A percentile compares a stretch with the other conserved stretches of the same genome.
These are phyloP conservation scores for Zasmidium angulare DNA, from an alignment of 2,329 filamentous ascomycete genomes.

Conservation along the genomic window DNA sequence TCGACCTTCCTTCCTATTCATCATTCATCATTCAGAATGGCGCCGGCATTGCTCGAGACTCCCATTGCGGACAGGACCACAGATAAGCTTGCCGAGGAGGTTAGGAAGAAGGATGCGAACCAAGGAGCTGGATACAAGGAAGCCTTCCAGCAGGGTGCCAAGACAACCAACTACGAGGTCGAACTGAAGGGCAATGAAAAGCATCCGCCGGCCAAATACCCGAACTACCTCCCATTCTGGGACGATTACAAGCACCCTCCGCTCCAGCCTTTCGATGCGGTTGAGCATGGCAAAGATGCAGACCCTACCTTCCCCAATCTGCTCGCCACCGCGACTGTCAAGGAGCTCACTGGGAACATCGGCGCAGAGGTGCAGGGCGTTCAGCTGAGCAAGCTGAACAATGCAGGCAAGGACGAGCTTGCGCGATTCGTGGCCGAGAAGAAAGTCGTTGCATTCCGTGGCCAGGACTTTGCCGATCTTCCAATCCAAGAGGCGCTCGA, in stretches of 20 bases:
- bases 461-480: constrained; percentile 66
- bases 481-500: constrained; percentile 69
- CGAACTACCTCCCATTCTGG: constrained; percentile 56
- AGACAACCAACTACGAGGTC: constrained; percentile 48
- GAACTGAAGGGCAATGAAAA: constrained; percentile 56
- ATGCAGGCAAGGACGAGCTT: constrained; percentile 73
- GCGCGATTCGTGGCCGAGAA: constrained; percentile 73
- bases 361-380: constrained; percentile 71
- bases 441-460: constrained; percentile 75
- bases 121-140: constrained; percentile 40
- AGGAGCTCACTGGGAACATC: constrained; percentile 69
- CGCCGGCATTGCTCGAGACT: constrained; percentile 44
- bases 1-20: neutral
- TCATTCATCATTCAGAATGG: constrained; percentile 32
- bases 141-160: constrained; percentile 44
- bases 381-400: constrained; percentile 66
- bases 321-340: constrained; percentile 52
- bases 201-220: constrained; percentile 57
- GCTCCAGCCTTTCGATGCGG: constrained; percentile 68
- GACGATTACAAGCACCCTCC: constrained; percentile 56
- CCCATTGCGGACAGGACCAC: constrained; percentile 21
- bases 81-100: constrained; percentile 25
- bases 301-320: constrained; percentile 69
- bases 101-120: constrained; percentile 27
- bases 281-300: constrained; percentile 74